Evolutionary conservation across 306 rosid species (phyloP), one percentile per base, ranked within the genome.

Genomic region (Macrotyloma uniflorum): DNA sequence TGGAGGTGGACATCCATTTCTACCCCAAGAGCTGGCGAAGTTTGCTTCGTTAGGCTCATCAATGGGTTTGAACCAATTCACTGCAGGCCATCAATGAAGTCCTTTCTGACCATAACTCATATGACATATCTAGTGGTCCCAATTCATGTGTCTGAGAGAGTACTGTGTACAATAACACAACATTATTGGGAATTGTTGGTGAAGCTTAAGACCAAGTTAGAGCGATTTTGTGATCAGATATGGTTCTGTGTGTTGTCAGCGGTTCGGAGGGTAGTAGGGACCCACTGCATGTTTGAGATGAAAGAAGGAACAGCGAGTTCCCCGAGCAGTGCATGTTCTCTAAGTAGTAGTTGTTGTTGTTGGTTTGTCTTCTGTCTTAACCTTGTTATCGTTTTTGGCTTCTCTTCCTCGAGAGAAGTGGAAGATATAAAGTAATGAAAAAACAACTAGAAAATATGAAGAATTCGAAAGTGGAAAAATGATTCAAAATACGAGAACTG

Each of bases 31-130:
- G 76, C 75, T 93, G 0, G 95, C 86, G 8, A 91, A 90, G 88
- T 86, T 91, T 54, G 87, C 88, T 51, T 71, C 90, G 5, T 79
- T 85, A 19, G 86, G 76, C 8, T 82, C 92, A 19, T 76, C 93
- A 26, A 89, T 86, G 93, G 89, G 86, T n/a, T 70, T 87, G 83
- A 88, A 86, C 80, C 89, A 89, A 53, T 91, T 88, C 86, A 88
- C 77, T 64, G 71, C 76, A 18, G 5, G 70, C 78, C 87, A 91
- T 80, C 93, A 84, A 74, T 88, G 76, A 86, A 78, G 74, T 63
- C 76, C 19, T 66, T 40, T 66, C 32, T 38, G 15, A 66, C 19
- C 19, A 19, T 65, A 36, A 66, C 12, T 20, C 26, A 18, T 36
- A 63, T 18, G 23, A 32, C 69, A 16, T 63, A 63, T 63, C 46